Percentiles rank a stretch among this genome's conserved stretches.
Evolutionary conservation across 768 basidiomycete genomes (phyloP).

Genomic region (Boletus rubroflammeus): DNA sequence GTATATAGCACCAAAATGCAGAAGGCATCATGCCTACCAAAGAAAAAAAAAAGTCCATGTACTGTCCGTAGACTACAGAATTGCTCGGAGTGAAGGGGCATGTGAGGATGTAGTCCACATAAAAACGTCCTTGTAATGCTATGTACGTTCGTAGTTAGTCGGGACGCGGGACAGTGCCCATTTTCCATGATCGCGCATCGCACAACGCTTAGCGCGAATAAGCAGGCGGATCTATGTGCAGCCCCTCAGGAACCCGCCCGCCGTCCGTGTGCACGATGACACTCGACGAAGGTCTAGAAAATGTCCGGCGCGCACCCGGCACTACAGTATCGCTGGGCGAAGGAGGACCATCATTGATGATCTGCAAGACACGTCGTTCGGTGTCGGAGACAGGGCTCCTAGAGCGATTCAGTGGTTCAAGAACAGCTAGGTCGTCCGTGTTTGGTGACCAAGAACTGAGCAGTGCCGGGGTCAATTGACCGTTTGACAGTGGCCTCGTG

Average conservation of each 20-base stretch:
- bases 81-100: conserved; percentile 1
- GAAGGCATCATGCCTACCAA: neutral
- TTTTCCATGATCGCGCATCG: neutral
- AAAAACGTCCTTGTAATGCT: conserved; percentile 8
- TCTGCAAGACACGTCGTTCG: conserved; percentile 28
- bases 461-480: neutral
- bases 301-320: neutral
- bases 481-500: conserved; percentile 7
- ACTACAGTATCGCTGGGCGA: conserved; percentile 17
- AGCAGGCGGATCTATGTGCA: conserved; percentile 18
- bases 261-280: conserved; percentile 29
- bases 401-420: conserved; percentile 16
- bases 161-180: conserved; percentile 1
- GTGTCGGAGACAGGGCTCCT: conserved; percentile 20
- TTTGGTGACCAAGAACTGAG: conserved; percentile 16
- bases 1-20: neutral
- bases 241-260: conserved; percentile 12
- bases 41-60: conserved; percentile 10
- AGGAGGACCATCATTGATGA: conserved; percentile 23
- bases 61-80: conserved; percentile 18
- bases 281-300: conserved; percentile 1
- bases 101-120: conserved; percentile 13
- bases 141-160: conserved; percentile 14
- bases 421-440: conserved; percentile 17
- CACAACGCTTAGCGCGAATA: conserved; percentile 17